Base-by-base conservation (phyloP, 352 stramenopile species). In the Pythium angustatum region DNA sequence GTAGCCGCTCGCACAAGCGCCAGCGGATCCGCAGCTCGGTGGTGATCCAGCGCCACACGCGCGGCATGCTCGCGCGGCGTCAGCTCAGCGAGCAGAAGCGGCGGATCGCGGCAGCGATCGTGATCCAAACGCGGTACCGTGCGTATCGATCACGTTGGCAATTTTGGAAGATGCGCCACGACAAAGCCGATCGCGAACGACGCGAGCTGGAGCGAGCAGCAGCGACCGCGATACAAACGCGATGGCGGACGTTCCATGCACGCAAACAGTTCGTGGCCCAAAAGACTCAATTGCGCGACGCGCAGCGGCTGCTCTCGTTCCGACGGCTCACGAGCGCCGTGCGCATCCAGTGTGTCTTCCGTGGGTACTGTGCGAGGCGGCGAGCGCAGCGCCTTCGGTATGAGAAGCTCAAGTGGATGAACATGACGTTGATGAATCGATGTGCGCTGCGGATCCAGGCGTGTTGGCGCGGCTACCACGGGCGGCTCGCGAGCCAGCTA, bases 401-500 rank as follows among this genome's bases (percentile, higher is more conserved):
- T 56, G 81, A 93, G 43, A 80, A 80, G 60, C 75, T 94, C 43
- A 86, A 87, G 66, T 88, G 75, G 77, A 75, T 88, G 67, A 79
- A 90, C 45, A 66, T 82, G 2, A 76, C 78, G 5, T 56, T 83
- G 11, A 72, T 91, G 75, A 79, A 91, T 47, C 71, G 69, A 24
- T 84, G 76, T 19, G 85, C 82, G 11, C 68, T 94, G 12, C 78
- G 77, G n/a, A 93, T 94, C 51, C 87, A 96, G 57, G 72, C 76
- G 0, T 78, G 71, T 30, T 96, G 83, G 82, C 79, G 87, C n/a
- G 85, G 85, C 0, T 90, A 78, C 58, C 83, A 90, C 48, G 83
- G 79, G 19, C 83, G 84, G 0, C 53, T 90, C 7, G 81, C 72
- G 31, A 78, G 77, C 22, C 83, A 89, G 45, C 24, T 94, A 50